A percentile compares a stretch with the other conserved stretches of the same genome.
Evolutionary conservation across 768 basidiomycete genomes (phyloP).

Genomic region (Lentinula lateritia): DNA sequence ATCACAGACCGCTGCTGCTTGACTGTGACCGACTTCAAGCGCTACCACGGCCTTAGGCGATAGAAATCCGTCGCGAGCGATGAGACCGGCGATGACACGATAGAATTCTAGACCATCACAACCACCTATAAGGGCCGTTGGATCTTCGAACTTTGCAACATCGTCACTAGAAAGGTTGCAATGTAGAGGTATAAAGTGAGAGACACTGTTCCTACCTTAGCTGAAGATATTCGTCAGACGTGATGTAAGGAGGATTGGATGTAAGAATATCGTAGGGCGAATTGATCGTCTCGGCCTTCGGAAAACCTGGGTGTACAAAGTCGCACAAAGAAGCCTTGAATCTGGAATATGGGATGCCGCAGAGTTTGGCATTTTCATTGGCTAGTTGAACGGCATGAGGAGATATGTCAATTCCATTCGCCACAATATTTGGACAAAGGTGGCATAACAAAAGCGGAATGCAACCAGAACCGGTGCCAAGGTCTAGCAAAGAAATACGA

Average conservation of each 20-base stretch:
- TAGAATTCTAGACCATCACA: slow-evolving; percentile 60
- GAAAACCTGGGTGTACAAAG: slow-evolving; percentile 43
- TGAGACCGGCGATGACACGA: slow-evolving; percentile 59
- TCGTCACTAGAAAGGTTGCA: slow-evolving; percentile 32
- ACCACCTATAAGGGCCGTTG: slow-evolving; percentile 75
- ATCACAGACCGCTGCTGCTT: slow-evolving; percentile 55
- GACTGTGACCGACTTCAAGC: slow-evolving; percentile 75
- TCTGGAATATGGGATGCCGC: slow-evolving; percentile 28
- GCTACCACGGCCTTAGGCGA: slow-evolving; percentile 52
- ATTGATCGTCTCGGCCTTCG: slow-evolving; percentile 18
- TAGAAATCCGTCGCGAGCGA: slow-evolving; percentile 48
- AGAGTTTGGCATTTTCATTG: slow-evolving; percentile 40
- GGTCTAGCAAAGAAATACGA: slow-evolving; percentile 58
- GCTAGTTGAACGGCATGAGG: slow-evolving; percentile 50
- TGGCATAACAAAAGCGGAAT: slow-evolving; percentile 83
- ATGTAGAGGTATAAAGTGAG: background rate
- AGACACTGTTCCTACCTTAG: slow-evolving; percentile 24
- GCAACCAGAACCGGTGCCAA: slow-evolving; percentile 91
- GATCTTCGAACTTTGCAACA: slow-evolving; percentile 79
- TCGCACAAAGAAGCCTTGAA: slow-evolving; percentile 31
- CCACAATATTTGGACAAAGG: slow-evolving; percentile 50
- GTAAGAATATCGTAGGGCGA: slow-evolving; percentile 74
- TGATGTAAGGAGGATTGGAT: slow-evolving; percentile 85
- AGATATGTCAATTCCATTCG: slow-evolving; percentile 67
- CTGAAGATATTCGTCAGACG: slow-evolving; percentile 52